phyloP scores from a whole-genome alignment of 2,329 filamentous ascomycete genomes.

The Trichoderma simmonsii region DNA sequence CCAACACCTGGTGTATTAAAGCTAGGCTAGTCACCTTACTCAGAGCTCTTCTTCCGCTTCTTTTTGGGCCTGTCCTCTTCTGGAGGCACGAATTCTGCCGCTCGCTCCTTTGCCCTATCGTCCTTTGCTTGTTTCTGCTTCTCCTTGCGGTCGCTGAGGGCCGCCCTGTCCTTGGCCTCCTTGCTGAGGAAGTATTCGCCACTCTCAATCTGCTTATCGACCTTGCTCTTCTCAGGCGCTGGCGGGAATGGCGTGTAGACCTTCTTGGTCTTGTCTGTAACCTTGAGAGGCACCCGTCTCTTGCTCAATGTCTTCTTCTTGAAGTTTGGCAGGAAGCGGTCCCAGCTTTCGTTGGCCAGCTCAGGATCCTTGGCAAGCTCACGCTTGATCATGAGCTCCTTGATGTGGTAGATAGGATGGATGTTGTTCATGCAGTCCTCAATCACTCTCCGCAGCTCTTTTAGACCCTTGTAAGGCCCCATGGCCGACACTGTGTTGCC shows the following conservation, averaged over 20 bases:
- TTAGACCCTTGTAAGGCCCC: constrained; percentile 88
- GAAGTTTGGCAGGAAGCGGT: constrained; percentile 94
- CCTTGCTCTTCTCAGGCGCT: constrained; percentile 96
- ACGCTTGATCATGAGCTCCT: constrained; percentile 85
- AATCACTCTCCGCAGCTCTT: constrained; percentile 84
- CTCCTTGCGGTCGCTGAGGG: constrained; percentile 75
- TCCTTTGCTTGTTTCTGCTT: constrained; percentile 84
- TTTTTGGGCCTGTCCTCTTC: constrained; percentile 68
- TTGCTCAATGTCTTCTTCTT: constrained; percentile 89
- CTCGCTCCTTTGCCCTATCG: constrained; percentile 80
- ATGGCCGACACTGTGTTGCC: constrained; percentile 93
- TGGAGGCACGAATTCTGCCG: constrained; percentile 83
- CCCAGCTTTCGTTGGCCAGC: constrained; percentile 86
- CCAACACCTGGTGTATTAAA: constrained; percentile 6
- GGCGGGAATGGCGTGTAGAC: constrained; percentile 96
- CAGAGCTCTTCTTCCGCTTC: constrained; percentile 57
- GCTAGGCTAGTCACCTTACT: constrained; percentile 24
- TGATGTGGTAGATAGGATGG: constrained; percentile 82
- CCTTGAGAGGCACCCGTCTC: constrained; percentile 74
- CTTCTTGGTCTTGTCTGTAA: constrained; percentile 93
- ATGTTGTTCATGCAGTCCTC: constrained; percentile 97
- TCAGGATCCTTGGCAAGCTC: constrained; percentile 88
- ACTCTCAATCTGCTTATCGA: constrained; percentile 95
- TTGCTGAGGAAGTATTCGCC: constrained; percentile 96
- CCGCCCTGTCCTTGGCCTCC: constrained; percentile 82